These are phyloP conservation scores for Lentinula edodes DNA, from an alignment of 768 basidiomycete species.

Conservation along the genomic window DNA sequence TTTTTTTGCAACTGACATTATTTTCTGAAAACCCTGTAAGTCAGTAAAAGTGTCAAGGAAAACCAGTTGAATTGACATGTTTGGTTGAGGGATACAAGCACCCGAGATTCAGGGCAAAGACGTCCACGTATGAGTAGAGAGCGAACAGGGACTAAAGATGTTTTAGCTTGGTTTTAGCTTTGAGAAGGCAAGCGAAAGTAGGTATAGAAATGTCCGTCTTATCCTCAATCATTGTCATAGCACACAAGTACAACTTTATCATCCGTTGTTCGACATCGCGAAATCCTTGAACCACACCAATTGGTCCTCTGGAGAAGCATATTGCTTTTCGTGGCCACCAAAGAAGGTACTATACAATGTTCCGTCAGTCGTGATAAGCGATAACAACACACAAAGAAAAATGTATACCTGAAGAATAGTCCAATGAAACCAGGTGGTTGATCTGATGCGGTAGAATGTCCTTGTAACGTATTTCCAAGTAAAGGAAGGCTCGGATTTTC, in stretches of 20 bases:
- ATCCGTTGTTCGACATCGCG: constrained; percentile 33
- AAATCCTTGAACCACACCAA: constrained; percentile 76
- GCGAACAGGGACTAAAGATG: too few relatives aligned
- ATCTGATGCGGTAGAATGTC: not conserved
- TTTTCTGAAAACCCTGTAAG: too few relatives aligned
- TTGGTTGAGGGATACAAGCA: too few relatives aligned
- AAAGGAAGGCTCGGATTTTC: not conserved
- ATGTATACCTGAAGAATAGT: constrained; percentile 72
- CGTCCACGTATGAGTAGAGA: too few relatives aligned
- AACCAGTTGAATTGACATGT: too few relatives aligned
- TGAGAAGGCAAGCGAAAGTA: too few relatives aligned
- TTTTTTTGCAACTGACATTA: too few relatives aligned
- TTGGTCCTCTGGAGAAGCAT: constrained; percentile 70
- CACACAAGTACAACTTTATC: not conserved
- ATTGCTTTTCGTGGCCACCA: constrained; percentile 63
- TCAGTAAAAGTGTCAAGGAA: too few relatives aligned
- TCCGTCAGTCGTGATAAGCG: not conserved
- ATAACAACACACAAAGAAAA: not conserved
- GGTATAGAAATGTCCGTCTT: not conserved
- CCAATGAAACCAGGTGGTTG: constrained; percentile 32
- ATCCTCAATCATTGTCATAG: not conserved
- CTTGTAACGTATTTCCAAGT: not conserved
- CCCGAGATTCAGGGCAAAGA: too few relatives aligned
- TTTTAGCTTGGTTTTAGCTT: too few relatives aligned
- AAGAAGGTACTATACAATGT: constrained; percentile 57